These are phyloP conservation scores for Fusarium sp. DNA, from an alignment of 2,329 filamentous ascomycete genomes.

Conservation along the genomic window DNA sequence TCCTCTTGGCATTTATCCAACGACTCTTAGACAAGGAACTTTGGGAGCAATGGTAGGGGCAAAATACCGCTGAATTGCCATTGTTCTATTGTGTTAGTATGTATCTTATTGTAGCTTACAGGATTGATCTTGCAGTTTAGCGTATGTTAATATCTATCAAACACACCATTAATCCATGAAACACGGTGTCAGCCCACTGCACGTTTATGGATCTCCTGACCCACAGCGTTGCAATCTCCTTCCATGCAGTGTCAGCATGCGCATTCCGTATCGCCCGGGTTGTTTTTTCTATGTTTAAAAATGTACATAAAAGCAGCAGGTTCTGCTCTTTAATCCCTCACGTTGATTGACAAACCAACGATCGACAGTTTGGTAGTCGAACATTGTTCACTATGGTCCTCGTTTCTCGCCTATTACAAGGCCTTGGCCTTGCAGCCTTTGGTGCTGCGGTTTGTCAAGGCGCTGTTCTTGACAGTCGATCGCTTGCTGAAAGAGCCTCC, in stretches of 20 bases:
- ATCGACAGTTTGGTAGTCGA: neutral
- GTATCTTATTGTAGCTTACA: neutral
- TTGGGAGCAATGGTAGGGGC: neutral
- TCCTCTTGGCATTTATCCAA: neutral
- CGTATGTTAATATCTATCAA: neutral
- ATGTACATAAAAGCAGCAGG: neutral
- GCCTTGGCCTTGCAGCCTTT: slow-evolving; percentile 13
- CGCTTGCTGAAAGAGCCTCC: slow-evolving; percentile 11
- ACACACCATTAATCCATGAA: neutral
- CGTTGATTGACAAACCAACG: too few relatives aligned
- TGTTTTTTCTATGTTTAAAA: too few relatives aligned
- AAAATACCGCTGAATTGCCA: neutral
- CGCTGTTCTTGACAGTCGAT: slow-evolving; percentile 7
- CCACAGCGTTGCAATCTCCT: neutral
- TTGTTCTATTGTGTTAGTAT: neutral
- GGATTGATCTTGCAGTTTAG: neutral
- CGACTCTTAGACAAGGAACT: fast-evolving
- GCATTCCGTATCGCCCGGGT: neutral
- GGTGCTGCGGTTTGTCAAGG: neutral
- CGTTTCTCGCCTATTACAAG: slow-evolving; percentile 1
- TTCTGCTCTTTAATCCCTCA: neutral
- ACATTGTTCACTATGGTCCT: slow-evolving; percentile 7
- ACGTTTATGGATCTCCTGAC: neutral
- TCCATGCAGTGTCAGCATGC: neutral
- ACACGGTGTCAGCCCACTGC: neutral